Base-by-base conservation (phyloP, 2,329 filamentous ascomycete species). In the Leptographium radiaticola region DNA sequence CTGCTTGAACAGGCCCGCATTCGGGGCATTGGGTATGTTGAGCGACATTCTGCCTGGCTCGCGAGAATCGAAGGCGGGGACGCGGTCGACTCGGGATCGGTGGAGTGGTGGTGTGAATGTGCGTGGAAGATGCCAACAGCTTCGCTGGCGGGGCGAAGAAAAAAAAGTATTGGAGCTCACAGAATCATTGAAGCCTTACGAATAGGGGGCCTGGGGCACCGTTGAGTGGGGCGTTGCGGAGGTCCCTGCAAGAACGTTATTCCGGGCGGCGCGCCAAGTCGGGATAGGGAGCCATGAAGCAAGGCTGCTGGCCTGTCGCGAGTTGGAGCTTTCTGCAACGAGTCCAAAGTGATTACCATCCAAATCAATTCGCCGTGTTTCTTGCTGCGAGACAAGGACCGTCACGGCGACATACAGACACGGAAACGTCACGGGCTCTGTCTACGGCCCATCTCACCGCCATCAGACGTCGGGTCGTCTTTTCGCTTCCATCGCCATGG, bases 21-120 rank as follows among this genome's bases (percentile, higher is more conserved):
- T 95, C 59, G 93, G 93, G 64, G 93, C 91, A 70, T 83, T 88
- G 60, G 93, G 93, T 68, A 98, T 94, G 68, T 89, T 88, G 68
- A 98, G 83, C 72, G 93, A 98, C 93, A 98, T 97, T 63, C 61
- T 66, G 44, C 50, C 30, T 31, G 46, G 43, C 13, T 44, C 13
- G 12, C 13, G 11, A 39, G 6, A 6, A 25, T 10, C 43, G 11
- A 36, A 6, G 11, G 10, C 25, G 9, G 6, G 20, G 20, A 30
- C 18, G 46, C 18, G 5, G 46, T 25, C 10, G 48, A 42, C 48
- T 51, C 10, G 25, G 15, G 18, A 30, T 13, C n/a, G 10, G 43
- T 31, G 18, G 30, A 18, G 20, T 52, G 40, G 44, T 31, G 7
- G 39, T 8, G 43, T 30, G 25, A 8, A 31, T 20, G 42, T 12